phyloP scores from a whole-genome alignment of 345 rosid genomes.

The Rhodomyrtus tomentosa region DNA sequence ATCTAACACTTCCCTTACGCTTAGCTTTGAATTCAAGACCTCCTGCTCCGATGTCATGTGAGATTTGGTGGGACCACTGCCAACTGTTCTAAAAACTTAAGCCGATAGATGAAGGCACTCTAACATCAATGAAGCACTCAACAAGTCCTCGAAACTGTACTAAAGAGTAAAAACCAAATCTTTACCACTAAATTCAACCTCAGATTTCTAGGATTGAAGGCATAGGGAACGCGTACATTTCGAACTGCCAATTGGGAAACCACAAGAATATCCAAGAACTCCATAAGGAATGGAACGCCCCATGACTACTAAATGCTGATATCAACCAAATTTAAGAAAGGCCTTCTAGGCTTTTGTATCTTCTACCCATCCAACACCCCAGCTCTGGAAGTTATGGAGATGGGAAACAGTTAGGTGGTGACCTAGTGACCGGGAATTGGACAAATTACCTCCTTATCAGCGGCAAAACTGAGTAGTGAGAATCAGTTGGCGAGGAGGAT shows the following conservation, averaged over 20 bases:
- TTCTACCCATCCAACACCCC: not conserved
- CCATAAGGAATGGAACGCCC: not conserved
- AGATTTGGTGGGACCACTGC: too few species aligned
- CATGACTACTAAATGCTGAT: not conserved
- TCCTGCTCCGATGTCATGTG: too few species aligned
- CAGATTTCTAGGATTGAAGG: not conserved
- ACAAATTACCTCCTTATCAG: not conserved
- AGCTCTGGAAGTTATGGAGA: not conserved
- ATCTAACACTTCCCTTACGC: too few species aligned
- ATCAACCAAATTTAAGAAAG: not conserved
- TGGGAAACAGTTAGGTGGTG: not conserved
- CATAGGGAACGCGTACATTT: not conserved
- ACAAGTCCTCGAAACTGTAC: not conserved
- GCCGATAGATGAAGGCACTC: too few species aligned
- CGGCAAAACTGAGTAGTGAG: not conserved
- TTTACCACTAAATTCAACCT: not conserved
- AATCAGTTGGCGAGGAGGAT: not conserved
- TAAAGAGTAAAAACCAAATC: not conserved
- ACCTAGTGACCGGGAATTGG: not conserved
- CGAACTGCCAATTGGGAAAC: not conserved
- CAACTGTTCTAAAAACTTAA: too few species aligned
- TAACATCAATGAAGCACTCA: not conserved
- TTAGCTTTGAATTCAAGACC: too few species aligned
- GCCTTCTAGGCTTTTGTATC: not conserved
- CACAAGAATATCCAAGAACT: not conserved